Percentiles rank a stretch among this genome's conserved stretches.
These are phyloP conservation scores for Physcomitrellopsis africana DNA, from an alignment of 225 moss, liverwort and hornwort species.

Conservation along the genomic window DNA sequence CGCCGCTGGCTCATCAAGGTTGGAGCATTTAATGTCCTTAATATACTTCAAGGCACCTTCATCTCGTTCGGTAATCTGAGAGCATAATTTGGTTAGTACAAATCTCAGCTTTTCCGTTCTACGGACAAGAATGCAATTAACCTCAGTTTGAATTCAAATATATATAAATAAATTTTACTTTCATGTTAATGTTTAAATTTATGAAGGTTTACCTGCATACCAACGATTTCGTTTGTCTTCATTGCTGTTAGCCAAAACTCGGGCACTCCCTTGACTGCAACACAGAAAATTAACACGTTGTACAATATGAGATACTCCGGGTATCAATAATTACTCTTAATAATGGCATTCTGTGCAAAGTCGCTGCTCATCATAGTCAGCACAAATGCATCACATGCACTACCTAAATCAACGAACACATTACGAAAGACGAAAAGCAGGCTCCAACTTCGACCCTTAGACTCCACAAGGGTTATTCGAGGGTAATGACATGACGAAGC, in stretches of 20 bases:
- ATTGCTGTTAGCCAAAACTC: conserved; percentile 86
- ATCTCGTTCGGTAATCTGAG: conserved; percentile 78
- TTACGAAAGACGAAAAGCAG: background rate
- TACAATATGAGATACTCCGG: background rate
- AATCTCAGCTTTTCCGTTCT: background rate
- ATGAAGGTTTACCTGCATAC: conserved; percentile 55
- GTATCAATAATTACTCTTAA: background rate
- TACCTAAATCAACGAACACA: background rate
- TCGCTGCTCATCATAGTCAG: background rate
- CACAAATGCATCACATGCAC: background rate
- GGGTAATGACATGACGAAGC: background rate
- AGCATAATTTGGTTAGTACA: conserved; percentile 3
- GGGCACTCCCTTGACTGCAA: conserved; percentile 75
- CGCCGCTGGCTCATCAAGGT: conserved; percentile 55
- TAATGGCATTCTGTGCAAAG: background rate
- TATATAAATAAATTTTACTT: background rate
- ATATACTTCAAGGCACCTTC: conserved; percentile 68
- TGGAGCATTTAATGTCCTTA: conserved; percentile 76
- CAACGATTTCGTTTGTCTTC: conserved; percentile 79
- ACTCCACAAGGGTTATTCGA: background rate
- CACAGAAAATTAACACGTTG: background rate
- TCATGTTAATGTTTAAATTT: background rate
- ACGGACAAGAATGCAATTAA: background rate
- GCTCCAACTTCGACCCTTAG: background rate
- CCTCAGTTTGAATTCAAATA: background rate